phyloP scores from a whole-genome alignment of 306 rosid genomes.

The Rosa multiflora region DNA sequence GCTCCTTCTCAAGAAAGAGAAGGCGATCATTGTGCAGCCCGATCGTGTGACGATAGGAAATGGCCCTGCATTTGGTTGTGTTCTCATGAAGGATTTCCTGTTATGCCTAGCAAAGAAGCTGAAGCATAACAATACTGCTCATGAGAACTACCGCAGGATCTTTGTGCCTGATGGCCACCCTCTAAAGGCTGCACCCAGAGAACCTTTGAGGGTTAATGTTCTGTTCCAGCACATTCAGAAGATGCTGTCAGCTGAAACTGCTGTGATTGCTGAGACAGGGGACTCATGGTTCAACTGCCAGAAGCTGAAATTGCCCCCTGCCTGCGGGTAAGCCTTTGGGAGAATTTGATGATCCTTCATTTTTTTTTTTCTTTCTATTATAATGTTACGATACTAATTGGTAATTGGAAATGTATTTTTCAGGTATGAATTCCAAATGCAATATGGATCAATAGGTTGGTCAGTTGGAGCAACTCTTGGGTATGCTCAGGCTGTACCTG shows the following conservation, averaged over 20 bases:
- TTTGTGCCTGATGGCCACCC: slow-evolving; percentile 69
- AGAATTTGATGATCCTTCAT: neutral
- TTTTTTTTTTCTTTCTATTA: neutral
- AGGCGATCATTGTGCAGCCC: slow-evolving; percentile 50
- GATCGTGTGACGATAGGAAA: slow-evolving; percentile 54
- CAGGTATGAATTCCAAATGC: slow-evolving; percentile 94
- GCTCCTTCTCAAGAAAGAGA: slow-evolving; percentile 59
- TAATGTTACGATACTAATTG: neutral
- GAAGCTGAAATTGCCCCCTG: slow-evolving; percentile 74
- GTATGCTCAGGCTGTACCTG: slow-evolving; percentile 85
- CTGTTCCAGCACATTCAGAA: slow-evolving; percentile 74
- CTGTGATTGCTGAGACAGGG: slow-evolving; percentile 87
- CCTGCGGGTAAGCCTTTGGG: slow-evolving; percentile 62
- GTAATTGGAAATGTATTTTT: slow-evolving; percentile 14
- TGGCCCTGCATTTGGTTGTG: slow-evolving; percentile 56
- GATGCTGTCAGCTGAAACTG: slow-evolving; percentile 57
- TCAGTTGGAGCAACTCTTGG: slow-evolving; percentile 95
- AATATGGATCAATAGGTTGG: slow-evolving; percentile 95
- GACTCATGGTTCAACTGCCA: slow-evolving; percentile 97
- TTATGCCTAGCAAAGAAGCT: slow-evolving; percentile 41
- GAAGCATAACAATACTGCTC: slow-evolving; percentile 47
- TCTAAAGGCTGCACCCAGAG: slow-evolving; percentile 42
- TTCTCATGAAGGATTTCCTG: slow-evolving; percentile 64
- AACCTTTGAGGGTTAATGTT: slow-evolving; percentile 79
- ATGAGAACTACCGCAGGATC: slow-evolving; percentile 80